Conservation (phyloP, 2,329 filamentous ascomycete genomes). For the Fusarium sp. region DNA sequence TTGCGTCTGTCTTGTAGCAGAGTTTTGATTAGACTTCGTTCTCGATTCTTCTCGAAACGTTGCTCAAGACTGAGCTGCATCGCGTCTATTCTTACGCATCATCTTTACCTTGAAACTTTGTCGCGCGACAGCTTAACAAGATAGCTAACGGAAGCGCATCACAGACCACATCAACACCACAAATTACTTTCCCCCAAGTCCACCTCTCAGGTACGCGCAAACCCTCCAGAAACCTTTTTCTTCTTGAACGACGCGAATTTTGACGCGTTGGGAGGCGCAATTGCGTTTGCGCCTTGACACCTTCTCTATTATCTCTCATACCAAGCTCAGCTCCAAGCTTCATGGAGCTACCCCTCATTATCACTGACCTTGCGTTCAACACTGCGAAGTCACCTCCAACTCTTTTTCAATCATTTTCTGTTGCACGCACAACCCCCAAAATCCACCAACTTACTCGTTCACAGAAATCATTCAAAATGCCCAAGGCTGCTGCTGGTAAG, state of each 20-base stretch:
- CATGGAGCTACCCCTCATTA: constrained; percentile 45
- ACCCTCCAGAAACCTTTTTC: constrained; percentile 25
- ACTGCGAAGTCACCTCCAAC: neutral
- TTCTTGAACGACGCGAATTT: constrained; percentile 27
- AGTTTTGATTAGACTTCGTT: constrained; percentile 33
- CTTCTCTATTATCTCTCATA: constrained; percentile 14
- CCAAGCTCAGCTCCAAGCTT: constrained; percentile 32
- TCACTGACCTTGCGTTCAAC: neutral
- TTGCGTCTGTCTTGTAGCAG: constrained; percentile 24
- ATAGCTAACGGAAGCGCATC: constrained; percentile 47
- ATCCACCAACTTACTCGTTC: constrained; percentile 26
- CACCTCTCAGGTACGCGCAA: constrained; percentile 40
- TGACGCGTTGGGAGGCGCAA: constrained; percentile 40
- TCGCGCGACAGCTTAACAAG: constrained; percentile 28
- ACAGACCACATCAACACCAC: constrained; percentile 45
- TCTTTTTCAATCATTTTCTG: neutral
- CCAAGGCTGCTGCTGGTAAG: constrained; percentile 66
- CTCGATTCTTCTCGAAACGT: constrained; percentile 32
- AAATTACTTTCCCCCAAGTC: constrained; percentile 23
- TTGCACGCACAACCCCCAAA: neutral
- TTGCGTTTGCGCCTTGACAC: constrained; percentile 47
- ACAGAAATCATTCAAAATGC: constrained; percentile 62
- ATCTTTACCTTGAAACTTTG: constrained; percentile 25
- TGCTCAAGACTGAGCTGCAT: constrained; percentile 38
- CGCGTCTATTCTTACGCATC: constrained; percentile 31